phyloP scores from a whole-genome alignment of 805 yeast genomes.

The Saturnispora hagleri region DNA sequence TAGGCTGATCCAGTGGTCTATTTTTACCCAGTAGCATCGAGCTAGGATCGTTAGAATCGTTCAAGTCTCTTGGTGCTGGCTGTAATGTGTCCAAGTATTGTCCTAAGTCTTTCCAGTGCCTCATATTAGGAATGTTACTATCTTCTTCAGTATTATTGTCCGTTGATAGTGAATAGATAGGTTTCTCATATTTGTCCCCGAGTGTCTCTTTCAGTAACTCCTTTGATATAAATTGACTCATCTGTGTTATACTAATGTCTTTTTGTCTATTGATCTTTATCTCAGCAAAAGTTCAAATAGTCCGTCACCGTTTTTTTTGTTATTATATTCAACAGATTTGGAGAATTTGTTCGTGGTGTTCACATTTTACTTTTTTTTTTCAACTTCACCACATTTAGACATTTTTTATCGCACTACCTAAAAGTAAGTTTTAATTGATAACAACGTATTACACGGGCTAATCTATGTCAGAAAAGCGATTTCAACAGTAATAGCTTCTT shows the following conservation, averaged over 20 bases:
- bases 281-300: not conserved
- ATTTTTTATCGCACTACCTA: not conserved
- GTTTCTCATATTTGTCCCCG: slow-evolving; percentile 19
- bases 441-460: too few species aligned
- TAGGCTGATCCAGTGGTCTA: slow-evolving; percentile 31
- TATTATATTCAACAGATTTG: not conserved
- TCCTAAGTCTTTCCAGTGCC: slow-evolving; percentile 31
- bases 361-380: not conserved
- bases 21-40: slow-evolving; percentile 6
- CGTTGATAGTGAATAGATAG: slow-evolving; percentile 9
- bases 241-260: not conserved
- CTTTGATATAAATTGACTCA: slow-evolving; percentile 12
- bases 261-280: not conserved
- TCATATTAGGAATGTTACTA: slow-evolving; percentile 15
- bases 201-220: slow-evolving; percentile 19
- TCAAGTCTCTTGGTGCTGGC: slow-evolving; percentile 11
- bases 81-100: slow-evolving; percentile 26
- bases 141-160: slow-evolving; percentile 9
- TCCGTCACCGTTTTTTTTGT: not conserved
- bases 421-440: not conserved
- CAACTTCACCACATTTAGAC: not conserved
- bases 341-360: not conserved
- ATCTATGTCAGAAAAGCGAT: too few species aligned
- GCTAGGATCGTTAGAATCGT: slow-evolving; percentile 4
- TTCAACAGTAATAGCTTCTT: too few species aligned